phyloP scores from a whole-genome alignment of 495 filamentous ascomycete genomes.

The Pseudomonodictys pantanalensis region DNA sequence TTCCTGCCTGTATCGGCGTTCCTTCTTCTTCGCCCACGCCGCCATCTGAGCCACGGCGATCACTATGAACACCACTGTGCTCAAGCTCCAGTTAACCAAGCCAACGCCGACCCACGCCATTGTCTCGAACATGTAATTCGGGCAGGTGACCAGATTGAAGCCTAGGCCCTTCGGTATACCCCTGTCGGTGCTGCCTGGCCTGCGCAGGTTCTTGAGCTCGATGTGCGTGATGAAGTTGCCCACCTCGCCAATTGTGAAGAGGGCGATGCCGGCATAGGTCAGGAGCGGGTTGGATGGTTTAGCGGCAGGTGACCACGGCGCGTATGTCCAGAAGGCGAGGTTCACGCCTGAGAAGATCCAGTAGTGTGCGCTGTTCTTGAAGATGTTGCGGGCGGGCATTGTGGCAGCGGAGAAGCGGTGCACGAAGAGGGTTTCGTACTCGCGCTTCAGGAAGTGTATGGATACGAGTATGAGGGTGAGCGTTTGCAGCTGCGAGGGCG shows the following conservation, averaged over 20 bases:
- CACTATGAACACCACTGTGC: slow-evolving; percentile 66
- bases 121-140: slow-evolving; percentile 95
- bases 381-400: slow-evolving; percentile 82
- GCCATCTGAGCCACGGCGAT: slow-evolving; percentile 73
- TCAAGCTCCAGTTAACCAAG: slow-evolving; percentile 72
- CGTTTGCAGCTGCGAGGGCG: slow-evolving; percentile 63
- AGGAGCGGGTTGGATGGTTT: slow-evolving; percentile 46
- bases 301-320: slow-evolving; percentile 62
- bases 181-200: slow-evolving; percentile 74
- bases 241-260: slow-evolving; percentile 74
- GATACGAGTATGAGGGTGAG: slow-evolving; percentile 68
- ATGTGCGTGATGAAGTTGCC: slow-evolving; percentile 77
- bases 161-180: slow-evolving; percentile 84
- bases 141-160: slow-evolving; percentile 86
- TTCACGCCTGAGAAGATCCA: slow-evolving; percentile 80
- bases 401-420: slow-evolving; percentile 93
- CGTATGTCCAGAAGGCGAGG: slow-evolving; percentile 82
- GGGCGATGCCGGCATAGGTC: slow-evolving; percentile 59
- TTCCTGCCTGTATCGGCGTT: slow-evolving; percentile 80
- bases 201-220: slow-evolving; percentile 69
- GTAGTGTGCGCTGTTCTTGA: slow-evolving; percentile 90
- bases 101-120: slow-evolving; percentile 77
- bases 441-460: slow-evolving; percentile 90
- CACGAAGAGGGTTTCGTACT: slow-evolving; percentile 88
- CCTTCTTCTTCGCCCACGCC: slow-evolving; percentile 87